Base-by-base conservation (phyloP, 1,284 basidiomycete genomes). In the Papiliotrema laurentii region DNA sequence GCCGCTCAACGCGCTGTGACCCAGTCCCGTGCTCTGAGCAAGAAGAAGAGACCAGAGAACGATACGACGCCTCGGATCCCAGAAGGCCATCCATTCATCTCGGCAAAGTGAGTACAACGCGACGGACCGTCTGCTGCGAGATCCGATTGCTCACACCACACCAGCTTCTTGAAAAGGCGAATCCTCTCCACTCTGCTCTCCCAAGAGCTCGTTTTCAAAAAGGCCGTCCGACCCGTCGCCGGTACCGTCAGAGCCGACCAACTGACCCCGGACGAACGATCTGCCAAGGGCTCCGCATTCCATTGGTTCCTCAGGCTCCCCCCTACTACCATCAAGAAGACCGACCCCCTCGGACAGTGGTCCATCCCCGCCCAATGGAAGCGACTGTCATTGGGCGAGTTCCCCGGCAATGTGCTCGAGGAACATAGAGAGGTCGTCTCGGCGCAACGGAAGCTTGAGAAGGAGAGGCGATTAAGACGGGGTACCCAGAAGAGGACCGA, bases 161-260 rank as follows among this genome's bases (percentile, higher is more conserved):
- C n/a, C n/a, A 73, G 72, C 2, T 67, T 54, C 55, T 49, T 73
- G 19, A 72, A 72, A 55, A 56, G 52, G 10, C 63, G 61, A 18
- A 61, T 73, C 34, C 53, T 73, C 3, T 62, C 66, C 19, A 51
- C 61, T 10, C 60, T 73, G 18, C 47, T 54, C 34, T 63, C 64
- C 1, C 65, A 69, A 44, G 46, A 58, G 21, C 55, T 71, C 16
- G 58, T 73, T 43, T 24, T 50, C 28, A 60, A 63, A 47, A 48
- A 44, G 26, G 36, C 47, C n/a, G 38, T 44, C 24, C 43, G 35
- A 45, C 33, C 48, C 25, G 21, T 43, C 34, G 18, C 31, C 14
- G 28, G 41, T 14, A 33, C 44, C 33, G 38, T 30, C 18, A 36
- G 35, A 27, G 34, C 48, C 22, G 31, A 37, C 42, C 38, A 14